Percentiles rank a stretch among this genome's conserved stretches.
These are phyloP conservation scores for Andrographis paniculata DNA, from an alignment of 305 asterid genomes.

Conservation along the genomic window DNA sequence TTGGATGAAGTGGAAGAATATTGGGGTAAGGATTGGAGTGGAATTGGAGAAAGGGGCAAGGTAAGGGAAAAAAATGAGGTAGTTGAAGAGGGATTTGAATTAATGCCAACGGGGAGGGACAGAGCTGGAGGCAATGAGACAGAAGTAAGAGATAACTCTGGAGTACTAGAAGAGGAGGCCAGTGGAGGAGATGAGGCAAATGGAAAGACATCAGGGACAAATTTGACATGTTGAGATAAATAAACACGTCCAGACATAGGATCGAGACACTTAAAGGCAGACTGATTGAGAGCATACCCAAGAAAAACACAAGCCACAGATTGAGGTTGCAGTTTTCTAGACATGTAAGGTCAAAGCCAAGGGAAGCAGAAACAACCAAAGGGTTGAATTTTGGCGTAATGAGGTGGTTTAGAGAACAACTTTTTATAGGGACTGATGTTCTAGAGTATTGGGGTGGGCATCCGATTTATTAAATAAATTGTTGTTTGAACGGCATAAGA, in stretches of 20 bases:
- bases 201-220: background rate
- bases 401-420: background rate
- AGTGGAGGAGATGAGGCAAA: too few relatives aligned
- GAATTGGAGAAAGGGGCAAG: too few relatives aligned
- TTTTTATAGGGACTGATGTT: background rate
- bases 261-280: background rate
- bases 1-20: too few relatives aligned
- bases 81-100: too few relatives aligned
- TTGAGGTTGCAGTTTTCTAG: background rate
- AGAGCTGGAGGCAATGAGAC: too few relatives aligned
- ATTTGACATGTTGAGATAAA: constrained; percentile 1
- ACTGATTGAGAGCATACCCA: background rate
- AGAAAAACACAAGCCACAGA: background rate
- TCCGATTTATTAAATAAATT: background rate
- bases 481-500: background rate
- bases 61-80: too few relatives aligned
- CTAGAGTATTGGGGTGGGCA: background rate
- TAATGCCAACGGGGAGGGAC: too few relatives aligned
- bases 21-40: too few relatives aligned
- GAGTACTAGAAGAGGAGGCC: too few relatives aligned
- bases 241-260: background rate
- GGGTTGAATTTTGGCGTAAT: background rate
- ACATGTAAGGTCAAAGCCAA: background rate
- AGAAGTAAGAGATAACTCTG: too few relatives aligned
- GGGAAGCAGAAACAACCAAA: constrained; percentile 9